phyloP scores from a whole-genome alignment of 768 basidiomycete genomes.

The Termitomyces sp. region DNA sequence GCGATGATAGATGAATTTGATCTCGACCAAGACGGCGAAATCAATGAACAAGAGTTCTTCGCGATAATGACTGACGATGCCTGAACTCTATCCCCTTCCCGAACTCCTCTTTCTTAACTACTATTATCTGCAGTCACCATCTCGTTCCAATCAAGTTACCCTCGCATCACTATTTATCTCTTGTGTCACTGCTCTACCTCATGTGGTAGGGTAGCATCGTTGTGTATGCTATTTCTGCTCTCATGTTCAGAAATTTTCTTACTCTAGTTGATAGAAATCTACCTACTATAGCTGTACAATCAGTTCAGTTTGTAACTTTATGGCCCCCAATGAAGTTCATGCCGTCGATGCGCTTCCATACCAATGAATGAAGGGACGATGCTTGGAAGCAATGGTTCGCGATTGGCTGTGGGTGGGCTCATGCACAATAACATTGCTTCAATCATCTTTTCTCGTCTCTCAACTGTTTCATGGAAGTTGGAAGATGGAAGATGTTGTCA shows the following conservation, averaged over 20 bases:
- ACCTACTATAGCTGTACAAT: conserved; percentile 7
- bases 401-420: no score
- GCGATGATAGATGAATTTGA: conserved; percentile 99
- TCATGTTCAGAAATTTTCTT: neutral
- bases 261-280: conserved; percentile 3
- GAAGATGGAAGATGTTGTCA: neutral
- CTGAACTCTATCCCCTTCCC: conserved; percentile 24
- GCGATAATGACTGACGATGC: conserved; percentile 96
- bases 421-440: neutral
- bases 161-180: conserved; percentile 6
- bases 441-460: neutral
- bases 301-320: conserved; percentile 8
- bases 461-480: neutral
- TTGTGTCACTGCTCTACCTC: conserved; percentile 4
- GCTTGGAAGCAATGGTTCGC: neutral
- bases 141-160: conserved; percentile 8
- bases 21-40: conserved; percentile 96
- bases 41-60: conserved; percentile 94
- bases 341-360: neutral
- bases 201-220: conserved; percentile 5
- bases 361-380: neutral
- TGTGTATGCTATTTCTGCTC: conserved; percentile 5
- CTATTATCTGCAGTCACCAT: conserved; percentile 6
- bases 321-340: neutral
- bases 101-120: neutral